Base-by-base conservation (phyloP, 2,329 filamentous ascomycete species). In the Trichoderma semiorbis region DNA sequence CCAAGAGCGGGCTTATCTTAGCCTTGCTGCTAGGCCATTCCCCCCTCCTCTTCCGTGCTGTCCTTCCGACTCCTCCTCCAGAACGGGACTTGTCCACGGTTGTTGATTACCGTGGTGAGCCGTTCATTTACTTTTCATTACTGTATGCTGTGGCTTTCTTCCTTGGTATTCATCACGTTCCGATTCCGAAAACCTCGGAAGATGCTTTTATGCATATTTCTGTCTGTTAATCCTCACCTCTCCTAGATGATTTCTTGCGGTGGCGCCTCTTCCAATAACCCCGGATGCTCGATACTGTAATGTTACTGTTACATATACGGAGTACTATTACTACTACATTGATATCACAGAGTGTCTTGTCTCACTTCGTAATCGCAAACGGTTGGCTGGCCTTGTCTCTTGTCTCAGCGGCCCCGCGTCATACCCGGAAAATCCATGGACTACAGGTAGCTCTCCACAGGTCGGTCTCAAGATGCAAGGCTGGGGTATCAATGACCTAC, bases 41-140 rank as follows among this genome's bases (percentile, higher is more conserved):
- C 57, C 36, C 34, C 39, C 28, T 53, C 28, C 57, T 43, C 53
- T 18, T 66, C 43, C 47, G 14, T 30, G 18, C 65, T 32, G 34
- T 32, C 65, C 53, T 26, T 16, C 60, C 60, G 21, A 39, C 36
- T 39, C 60, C 24, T 62, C 24, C 43, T 32, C 28, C 30, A 32
- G 14, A 55, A 55, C 39, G 66, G 55, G 66, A 69, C 66, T 69
- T 69, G 36, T 7, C 12, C 66, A 60, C 66, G 66, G 66, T 30
- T 69, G 30, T 30, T 58, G 66, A 50, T 2, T 50, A 47, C 43
- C 21, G 5, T 6, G 4, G 8, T 18, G 53, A 43, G 50, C 50
- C 50, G 28, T 30, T 21, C n/a, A 7, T 11, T 28, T 57, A 58
- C 26, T 28, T 30, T 11, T 18, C 3, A 12, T 50, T 26, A 5